Percentiles rank a stretch among this genome's conserved stretches.
These are phyloP conservation scores for Magnaporthiopsis rhizophila DNA, from an alignment of 2,329 filamentous ascomycete genomes.

Conservation along the genomic window DNA sequence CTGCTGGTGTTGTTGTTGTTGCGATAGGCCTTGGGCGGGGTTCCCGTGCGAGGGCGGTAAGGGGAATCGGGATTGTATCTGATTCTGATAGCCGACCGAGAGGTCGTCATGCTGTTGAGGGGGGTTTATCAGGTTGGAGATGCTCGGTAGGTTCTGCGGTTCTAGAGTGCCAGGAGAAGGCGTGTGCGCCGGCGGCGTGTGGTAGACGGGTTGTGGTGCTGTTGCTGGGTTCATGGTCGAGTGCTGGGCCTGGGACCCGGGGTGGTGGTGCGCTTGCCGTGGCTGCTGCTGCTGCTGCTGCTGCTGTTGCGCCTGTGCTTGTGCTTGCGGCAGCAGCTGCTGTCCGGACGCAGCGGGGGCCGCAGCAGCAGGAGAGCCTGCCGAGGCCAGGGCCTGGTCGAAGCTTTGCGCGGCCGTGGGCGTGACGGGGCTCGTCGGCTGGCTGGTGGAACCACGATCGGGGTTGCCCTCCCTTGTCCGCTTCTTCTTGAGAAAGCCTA, in stretches of 20 bases:
- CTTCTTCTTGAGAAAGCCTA: slow-evolving; percentile 98
- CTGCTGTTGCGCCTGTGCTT: slow-evolving; percentile 18
- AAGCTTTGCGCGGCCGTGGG: slow-evolving; percentile 47
- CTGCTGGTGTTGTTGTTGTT: slow-evolving; percentile 17
- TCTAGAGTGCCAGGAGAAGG: slow-evolving; percentile 35
- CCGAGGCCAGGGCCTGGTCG: slow-evolving; percentile 29
- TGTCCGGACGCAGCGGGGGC: slow-evolving; percentile 14
- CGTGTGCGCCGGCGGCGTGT: slow-evolving; percentile 19
- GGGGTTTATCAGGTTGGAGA: slow-evolving; percentile 74
- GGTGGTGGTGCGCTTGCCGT: slow-evolving; percentile 14
- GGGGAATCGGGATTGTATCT: slow-evolving; percentile 16
- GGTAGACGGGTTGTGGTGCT: slow-evolving; percentile 20
- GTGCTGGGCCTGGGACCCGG: slow-evolving; percentile 17
- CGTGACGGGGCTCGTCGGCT: slow-evolving; percentile 56
- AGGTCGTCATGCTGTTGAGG: slow-evolving; percentile 39
- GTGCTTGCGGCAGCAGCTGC: slow-evolving; percentile 17
- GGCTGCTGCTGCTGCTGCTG: slow-evolving; percentile 15
- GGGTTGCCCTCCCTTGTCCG: slow-evolving; percentile 85
- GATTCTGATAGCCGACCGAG: slow-evolving; percentile 22
- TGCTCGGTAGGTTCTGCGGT: slow-evolving; percentile 67
- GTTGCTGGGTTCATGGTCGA: slow-evolving; percentile 24
- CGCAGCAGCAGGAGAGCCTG: slow-evolving; percentile 10
- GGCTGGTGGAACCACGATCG: slow-evolving; percentile 58
- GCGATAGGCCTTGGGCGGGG: slow-evolving; percentile 28
- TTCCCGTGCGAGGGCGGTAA: slow-evolving; percentile 15